These are phyloP conservation scores for Fusarium pseudograminearum DNA, from an alignment of 2,329 filamentous ascomycete species.

Conservation along the genomic window DNA sequence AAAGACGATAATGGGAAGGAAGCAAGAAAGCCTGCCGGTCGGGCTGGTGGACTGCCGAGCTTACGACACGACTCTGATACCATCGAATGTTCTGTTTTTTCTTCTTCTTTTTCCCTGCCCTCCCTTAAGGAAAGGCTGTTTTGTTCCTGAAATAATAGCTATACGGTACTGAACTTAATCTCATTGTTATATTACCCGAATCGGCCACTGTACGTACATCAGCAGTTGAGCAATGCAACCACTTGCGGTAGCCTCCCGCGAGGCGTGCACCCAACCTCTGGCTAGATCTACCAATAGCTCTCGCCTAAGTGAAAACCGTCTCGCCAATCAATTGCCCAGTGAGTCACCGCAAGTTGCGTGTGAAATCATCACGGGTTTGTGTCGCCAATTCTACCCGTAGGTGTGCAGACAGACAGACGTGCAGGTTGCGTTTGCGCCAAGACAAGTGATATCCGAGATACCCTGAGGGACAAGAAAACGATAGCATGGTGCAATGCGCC, in stretches of 20 bases:
- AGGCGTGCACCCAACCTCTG: slow-evolving; percentile 4
- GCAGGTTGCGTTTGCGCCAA: slow-evolving; percentile 23
- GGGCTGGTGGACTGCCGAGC: slow-evolving; percentile 17
- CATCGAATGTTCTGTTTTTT: neutral
- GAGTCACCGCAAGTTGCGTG: slow-evolving; percentile 3
- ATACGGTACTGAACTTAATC: slow-evolving; percentile 20
- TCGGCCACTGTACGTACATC: slow-evolving; percentile 8
- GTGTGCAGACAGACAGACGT: neutral
- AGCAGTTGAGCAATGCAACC: slow-evolving; percentile 18
- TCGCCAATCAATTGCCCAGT: slow-evolving; percentile 8
- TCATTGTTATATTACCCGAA: slow-evolving; percentile 17
- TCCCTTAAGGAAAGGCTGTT: slow-evolving; percentile 1
- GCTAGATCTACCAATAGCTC: slow-evolving; percentile 6
- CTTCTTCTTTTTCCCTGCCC: neutral
- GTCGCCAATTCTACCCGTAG: neutral
- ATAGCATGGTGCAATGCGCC: neutral
- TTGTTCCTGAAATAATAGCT: slow-evolving; percentile 25
- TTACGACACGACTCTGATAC: slow-evolving; percentile 21
- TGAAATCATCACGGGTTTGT: slow-evolving; percentile 5
- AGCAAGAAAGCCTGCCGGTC: slow-evolving; percentile 25
- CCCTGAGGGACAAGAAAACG: neutral
- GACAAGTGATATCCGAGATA: slow-evolving; percentile 21
- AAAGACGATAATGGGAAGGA: neutral
- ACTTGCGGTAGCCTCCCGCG: slow-evolving; percentile 27
- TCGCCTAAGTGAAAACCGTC: slow-evolving; percentile 5